These are phyloP conservation scores for Solanum medicagineum DNA, from an alignment of 257 asterid species.

Conservation along the genomic window DNA sequence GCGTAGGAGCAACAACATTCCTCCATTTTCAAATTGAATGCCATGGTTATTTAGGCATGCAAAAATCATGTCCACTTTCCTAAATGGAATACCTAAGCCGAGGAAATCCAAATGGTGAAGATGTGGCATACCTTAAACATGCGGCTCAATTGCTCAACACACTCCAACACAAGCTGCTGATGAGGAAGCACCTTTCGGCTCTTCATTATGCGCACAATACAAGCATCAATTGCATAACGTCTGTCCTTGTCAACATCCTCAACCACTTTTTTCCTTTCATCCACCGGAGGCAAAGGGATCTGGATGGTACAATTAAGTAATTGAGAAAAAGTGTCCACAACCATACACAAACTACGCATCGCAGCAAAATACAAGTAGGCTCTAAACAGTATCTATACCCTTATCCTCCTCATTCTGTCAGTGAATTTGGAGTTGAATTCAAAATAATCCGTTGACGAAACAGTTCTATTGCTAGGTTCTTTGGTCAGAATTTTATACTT, in stretches of 20 bases:
- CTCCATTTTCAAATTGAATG: not conserved
- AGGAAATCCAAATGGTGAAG: not conserved
- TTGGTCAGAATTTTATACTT: constrained; percentile 43
- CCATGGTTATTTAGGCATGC: not conserved
- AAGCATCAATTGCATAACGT: constrained; percentile 37
- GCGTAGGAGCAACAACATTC: not conserved
- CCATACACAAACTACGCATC: not conserved
- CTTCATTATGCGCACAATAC: constrained; percentile 54
- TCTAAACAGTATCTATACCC: constrained; percentile 12
- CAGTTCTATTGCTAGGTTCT: constrained; percentile 26
- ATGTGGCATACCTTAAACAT: constrained; percentile 29
- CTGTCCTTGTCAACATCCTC: constrained; percentile 45
- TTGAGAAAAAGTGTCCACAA: not conserved
- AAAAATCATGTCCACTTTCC: not conserved
- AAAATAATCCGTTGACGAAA: constrained; percentile 24
- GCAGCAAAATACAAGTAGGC: not conserved
- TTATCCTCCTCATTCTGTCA: constrained; percentile 46
- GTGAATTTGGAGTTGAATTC: constrained; percentile 42
- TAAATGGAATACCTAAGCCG: not conserved
- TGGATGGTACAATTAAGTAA: constrained; percentile 3
- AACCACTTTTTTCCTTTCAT: constrained; percentile 45
- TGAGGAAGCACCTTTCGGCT: constrained; percentile 37
- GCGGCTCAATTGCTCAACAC: constrained; percentile 36
- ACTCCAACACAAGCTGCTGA: constrained; percentile 40
- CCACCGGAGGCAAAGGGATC: constrained; percentile 45